These are phyloP conservation scores for Phytomonas francai DNA, from an alignment of 208 protist species.

Conservation along the genomic window DNA sequence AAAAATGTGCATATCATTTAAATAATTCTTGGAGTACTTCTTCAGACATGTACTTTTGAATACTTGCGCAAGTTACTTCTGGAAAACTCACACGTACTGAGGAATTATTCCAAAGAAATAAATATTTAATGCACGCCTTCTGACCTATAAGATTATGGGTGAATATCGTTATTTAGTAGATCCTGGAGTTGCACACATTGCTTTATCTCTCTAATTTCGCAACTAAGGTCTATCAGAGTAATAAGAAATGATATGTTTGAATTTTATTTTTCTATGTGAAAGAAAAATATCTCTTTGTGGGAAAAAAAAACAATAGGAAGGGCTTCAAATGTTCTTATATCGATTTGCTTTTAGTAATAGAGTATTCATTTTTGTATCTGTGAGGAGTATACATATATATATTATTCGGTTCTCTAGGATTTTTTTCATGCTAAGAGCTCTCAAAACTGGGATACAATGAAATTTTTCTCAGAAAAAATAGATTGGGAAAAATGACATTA, in stretches of 20 bases:
- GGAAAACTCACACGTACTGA: background rate
- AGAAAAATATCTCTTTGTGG: constrained; percentile 1
- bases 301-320: background rate
- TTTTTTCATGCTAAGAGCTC: background rate
- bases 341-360: background rate
- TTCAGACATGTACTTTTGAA: background rate
- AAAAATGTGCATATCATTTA: background rate
- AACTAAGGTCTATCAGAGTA: background rate
- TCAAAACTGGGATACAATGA: background rate
- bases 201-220: background rate
- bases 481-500: background rate
- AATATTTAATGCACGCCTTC: background rate
- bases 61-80: background rate
- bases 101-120: background rate
- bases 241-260: background rate
- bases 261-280: background rate
- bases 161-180: background rate
- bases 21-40: background rate
- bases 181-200: background rate
- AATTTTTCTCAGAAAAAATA: background rate
- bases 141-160: background rate
- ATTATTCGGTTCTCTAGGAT: background rate
- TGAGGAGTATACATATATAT: background rate
- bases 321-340: background rate
- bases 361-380: too few species aligned